These are phyloP conservation scores for Tetracladium marchalianum DNA, from an alignment of 495 filamentous ascomycete genomes.

Conservation along the genomic window DNA sequence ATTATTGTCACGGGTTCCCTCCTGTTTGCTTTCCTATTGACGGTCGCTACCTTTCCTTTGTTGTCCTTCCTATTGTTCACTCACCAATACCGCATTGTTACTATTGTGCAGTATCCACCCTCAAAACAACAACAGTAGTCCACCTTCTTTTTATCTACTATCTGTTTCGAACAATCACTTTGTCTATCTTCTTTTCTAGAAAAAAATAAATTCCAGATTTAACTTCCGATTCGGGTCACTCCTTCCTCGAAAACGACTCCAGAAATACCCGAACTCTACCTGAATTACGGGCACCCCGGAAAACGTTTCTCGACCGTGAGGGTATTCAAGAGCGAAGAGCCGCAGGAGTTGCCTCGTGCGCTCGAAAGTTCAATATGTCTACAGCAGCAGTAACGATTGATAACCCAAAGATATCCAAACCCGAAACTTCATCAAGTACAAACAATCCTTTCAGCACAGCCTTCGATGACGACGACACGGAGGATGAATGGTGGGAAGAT, in stretches of 20 bases:
- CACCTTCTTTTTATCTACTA: slow-evolving; percentile 3
- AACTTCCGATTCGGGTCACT: background rate
- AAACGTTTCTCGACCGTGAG: too few species aligned
- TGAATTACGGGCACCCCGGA: too few species aligned
- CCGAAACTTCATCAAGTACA: background rate
- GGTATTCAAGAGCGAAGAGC: too few species aligned
- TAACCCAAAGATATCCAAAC: background rate
- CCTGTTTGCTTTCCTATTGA: slow-evolving; percentile 5
- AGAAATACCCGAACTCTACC: background rate
- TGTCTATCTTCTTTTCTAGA: background rate
- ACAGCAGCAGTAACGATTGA: background rate
- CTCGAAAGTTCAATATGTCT: slow-evolving; percentile 3
- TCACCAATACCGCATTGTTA: background rate
- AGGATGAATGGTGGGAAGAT: slow-evolving; percentile 22
- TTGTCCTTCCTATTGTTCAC: slow-evolving; percentile 3
- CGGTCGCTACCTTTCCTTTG: slow-evolving; percentile 17
- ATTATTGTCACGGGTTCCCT: slow-evolving; percentile 10
- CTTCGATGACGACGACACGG: slow-evolving; percentile 13
- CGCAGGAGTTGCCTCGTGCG: too few species aligned
- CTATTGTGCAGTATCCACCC: slow-evolving; percentile 12
- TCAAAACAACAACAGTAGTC: slow-evolving; percentile 4
- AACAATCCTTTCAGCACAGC: slow-evolving; percentile 11
- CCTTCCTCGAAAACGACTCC: slow-evolving; percentile 3
- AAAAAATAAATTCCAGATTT: background rate
- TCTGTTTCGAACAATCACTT: slow-evolving; percentile 1